Base-by-base conservation (phyloP, 1,284 basidiomycete genomes). In the Puccinia triticina region DNA sequence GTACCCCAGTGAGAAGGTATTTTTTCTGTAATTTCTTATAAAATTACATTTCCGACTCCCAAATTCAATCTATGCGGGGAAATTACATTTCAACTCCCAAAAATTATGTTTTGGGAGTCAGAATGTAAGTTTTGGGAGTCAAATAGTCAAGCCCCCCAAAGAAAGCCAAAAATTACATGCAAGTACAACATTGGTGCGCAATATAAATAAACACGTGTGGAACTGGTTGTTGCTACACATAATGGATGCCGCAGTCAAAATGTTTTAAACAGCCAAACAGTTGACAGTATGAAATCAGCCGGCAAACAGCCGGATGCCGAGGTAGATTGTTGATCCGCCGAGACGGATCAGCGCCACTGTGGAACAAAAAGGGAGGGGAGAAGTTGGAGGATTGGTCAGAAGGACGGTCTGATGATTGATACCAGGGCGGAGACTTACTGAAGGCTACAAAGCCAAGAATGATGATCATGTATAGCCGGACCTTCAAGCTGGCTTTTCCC, bases 361-460 rank as follows among this genome's bases (percentile, higher is more conserved):
- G 10, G 32, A 40, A 74, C n/a, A 50, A 57, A n/a, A 73, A 1
- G 14, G 29, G 26, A 43, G 26, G 21, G 34, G 50, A 55, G 1
- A 21, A 29, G 46, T 46, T 16, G n/a, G n/a, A n/a, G n/a, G n/a
- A n/a, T n/a, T n/a, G n/a, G n/a, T n/a, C n/a, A 34, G 53, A 72
- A 21, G 55, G 53, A 72, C 26, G 37, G 40, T 10, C 53, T 43
- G 55, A 40, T 53, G 73, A n/a, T 37, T 14, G 69, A 80, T 21
- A 55, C n/a, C 14, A 43, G 18, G 29, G 8, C 46, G 55, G 29
- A 16, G n/a, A 67, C 79, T 74, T 67, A 82, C 79, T 82, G 40
- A 82, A 75, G 26, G 79, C 79, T 26, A 82, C 79, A 75, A 82
- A 82, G 11, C 79, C 79, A 48, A 82, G 72, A 11, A 82, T 75